Base-by-base conservation (phyloP, 2,329 filamentous ascomycete genomes). In the Verticillium klebahnii region DNA sequence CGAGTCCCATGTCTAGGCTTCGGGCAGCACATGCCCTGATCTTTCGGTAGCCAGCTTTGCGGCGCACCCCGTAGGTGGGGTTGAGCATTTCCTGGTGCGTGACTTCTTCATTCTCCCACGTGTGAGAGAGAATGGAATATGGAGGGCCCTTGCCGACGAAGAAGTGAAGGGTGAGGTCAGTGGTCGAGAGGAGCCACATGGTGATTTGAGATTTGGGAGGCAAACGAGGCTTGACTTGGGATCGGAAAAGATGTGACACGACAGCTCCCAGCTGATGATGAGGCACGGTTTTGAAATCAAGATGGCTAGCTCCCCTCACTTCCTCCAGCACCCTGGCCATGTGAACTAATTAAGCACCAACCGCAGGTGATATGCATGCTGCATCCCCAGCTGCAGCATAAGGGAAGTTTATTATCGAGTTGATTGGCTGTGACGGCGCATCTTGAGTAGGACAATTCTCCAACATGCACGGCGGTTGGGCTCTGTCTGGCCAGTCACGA, bases 61-160 rank as follows among this genome's bases (percentile, higher is more conserved):
- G 17, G 15, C 52, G n/a, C 40, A 50, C 52, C 15, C 5, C 29
- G 8, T 39, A n/a, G 34, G 34, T 56, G n/a, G 31, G 34, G 17
- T 55, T 19, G 4, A 32, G 19, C 23, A 58, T 58, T 32, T 63
- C 60, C 25, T 67, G 66, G 58, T 66, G 67, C 7, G 65, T 67
- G 54, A 72, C 69, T 56, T 73, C 71, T 14, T 71, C 70, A 4
- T 61, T 31, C 12, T 62, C 66, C 67, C 69, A 71, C n/a, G 70
- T 71, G 61, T 73, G 71, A 12, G 71, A 73, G 25, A 73, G 62
- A 37, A 73, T 71, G 59, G 70, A 70, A 60, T 73, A 73, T 50
- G 63, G 58, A 5, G 71, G 70, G 2, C 2, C 12, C 14, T 2
- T 19, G 19, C 45, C 19, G 45, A 50, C 8, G 12, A 50, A 50